Percentiles rank a stretch among this genome's conserved stretches.
Conservation (phyloP, 768 basidiomycete species). For the Pulveroboletus sp. region DNA sequence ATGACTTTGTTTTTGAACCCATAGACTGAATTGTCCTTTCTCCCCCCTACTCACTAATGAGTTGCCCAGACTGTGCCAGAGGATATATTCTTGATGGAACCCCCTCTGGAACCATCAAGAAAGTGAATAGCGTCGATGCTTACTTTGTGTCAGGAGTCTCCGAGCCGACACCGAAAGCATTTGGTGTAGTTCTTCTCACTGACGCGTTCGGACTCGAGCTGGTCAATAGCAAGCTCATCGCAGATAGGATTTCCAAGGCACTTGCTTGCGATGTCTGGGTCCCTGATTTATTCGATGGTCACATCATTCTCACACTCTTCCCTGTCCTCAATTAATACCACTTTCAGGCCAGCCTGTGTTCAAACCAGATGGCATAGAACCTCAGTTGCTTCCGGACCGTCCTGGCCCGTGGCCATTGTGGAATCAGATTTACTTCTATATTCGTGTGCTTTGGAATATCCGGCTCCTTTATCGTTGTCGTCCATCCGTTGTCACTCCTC, state of each 20-base stretch:
- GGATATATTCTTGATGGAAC: conserved; percentile 43
- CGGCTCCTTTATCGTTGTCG: conserved; percentile 21
- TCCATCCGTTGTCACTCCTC: conserved; percentile 25
- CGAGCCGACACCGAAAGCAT: conserved; percentile 5
- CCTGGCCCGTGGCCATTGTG: conserved; percentile 21
- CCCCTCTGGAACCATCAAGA: conserved; percentile 37
- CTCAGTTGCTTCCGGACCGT: conserved; percentile 25
- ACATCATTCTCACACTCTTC: conserved; percentile 1
- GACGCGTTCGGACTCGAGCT: conserved; percentile 54
- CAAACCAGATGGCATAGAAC: conserved; percentile 23
- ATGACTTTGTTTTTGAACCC: too few relatives aligned
- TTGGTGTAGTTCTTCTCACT: conserved; percentile 48
- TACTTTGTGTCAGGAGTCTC: conserved; percentile 37
- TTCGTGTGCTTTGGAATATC: conserved; percentile 18
- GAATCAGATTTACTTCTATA: conserved; percentile 15
- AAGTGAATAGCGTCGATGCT: conserved; percentile 32
- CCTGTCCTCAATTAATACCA: not conserved
- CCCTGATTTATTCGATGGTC: conserved; percentile 57
- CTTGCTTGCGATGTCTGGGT: conserved; percentile 59
- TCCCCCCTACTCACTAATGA: not conserved
- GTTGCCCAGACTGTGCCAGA: conserved; percentile 31
- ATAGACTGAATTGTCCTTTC: not conserved
- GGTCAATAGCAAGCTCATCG: conserved; percentile 51
- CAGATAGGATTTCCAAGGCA: conserved; percentile 45
- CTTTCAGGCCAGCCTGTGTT: conserved; percentile 28